Base-by-base conservation (phyloP, 306 rosid species). In the Malus fusca region DNA sequence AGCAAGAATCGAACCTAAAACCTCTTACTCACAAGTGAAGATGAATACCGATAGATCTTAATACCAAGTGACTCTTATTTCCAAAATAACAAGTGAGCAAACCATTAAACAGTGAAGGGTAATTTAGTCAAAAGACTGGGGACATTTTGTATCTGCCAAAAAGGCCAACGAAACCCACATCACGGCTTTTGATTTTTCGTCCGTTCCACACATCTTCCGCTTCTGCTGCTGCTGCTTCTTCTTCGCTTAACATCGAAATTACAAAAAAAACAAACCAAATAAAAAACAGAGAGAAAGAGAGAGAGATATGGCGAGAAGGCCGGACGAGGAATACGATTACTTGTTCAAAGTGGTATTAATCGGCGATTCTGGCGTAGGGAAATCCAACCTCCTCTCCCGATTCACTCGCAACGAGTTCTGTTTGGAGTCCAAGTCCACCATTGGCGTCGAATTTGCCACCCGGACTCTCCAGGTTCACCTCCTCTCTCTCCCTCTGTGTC, bases 371-470 rank as follows among this genome's bases (percentile, higher is more conserved):
- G 98, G 98, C 5, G 98, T 94, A 18, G 98, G 98, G 0, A 94
- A 94, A 76, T 94, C 98, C 8, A 94, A 94, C 85, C 88, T 94
- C 44, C 96, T 94, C 2, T 94, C 98, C 88, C 96, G 98, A 85
- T 94, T 94, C 81, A 94, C 98, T 44, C 96, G 98, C 81, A 94
- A 94, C 69, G 98, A 94, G 83, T 94, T 94, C 56, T 90, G 97
- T 65, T 85, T 94, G 78, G 98, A 94, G 77, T 94, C 98, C 26
- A 93, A 91, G 79, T 93, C 98, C 81, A 93, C 98, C 74, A 93
- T 93, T 72, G 98, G 98, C 68, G 97, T 93, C 22, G 98, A 93
- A 81, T 93, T 93, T 73, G 97, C 98, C 63, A 91, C 98, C 13
- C 94, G 97, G 19, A 93, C 98, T 9, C 97, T 93, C n/a, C 81